Evolutionary conservation across 352 stramenopile species (phyloP).

Genomic region (Globisporangium takayamanum): DNA sequence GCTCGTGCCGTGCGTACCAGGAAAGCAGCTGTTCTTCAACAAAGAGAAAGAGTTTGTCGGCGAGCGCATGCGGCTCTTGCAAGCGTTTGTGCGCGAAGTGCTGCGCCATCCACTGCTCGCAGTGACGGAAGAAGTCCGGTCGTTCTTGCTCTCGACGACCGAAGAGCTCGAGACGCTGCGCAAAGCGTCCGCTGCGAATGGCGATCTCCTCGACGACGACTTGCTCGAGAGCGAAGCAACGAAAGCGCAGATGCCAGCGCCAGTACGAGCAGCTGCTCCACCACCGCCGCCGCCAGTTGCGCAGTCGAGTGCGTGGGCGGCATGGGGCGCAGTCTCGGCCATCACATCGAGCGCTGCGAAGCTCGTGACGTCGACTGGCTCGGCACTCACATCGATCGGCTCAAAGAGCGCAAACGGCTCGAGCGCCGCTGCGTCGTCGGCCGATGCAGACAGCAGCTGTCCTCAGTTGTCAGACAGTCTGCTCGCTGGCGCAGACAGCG

Average conservation of each 20-base stretch:
- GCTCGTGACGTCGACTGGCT: conserved; percentile 65
- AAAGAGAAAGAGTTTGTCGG: conserved; percentile 83
- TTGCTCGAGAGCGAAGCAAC: not conserved
- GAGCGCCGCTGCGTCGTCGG: conserved; percentile 7
- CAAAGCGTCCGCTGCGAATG: conserved; percentile 35
- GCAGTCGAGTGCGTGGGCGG: conserved; percentile 43
- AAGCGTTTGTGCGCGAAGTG: conserved; percentile 75
- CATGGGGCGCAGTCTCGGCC: conserved; percentile 65
- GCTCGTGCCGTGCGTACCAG: conserved; percentile 64
- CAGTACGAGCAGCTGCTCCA: conserved; percentile 9
- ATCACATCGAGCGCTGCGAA: conserved; percentile 72
- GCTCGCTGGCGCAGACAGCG: conserved; percentile 7
- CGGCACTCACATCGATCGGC: conserved; percentile 37
- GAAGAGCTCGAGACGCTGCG: conserved; percentile 75
- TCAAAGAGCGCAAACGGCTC: conserved; percentile 22
- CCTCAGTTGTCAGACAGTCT: conserved; percentile 61
- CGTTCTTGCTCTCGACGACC: conserved; percentile 72
- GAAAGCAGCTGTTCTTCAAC: conserved; percentile 80
- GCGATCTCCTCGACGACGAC: conserved; percentile 40
- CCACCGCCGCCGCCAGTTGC: conserved; percentile 10
- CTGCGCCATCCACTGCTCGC: conserved; percentile 61
- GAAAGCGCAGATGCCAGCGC: not conserved
- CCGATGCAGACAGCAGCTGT: conserved; percentile 7
- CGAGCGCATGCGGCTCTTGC: conserved; percentile 72
- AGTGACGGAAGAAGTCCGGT: conserved; percentile 56